Percentiles rank a stretch among this genome's conserved stretches.
Evolutionary conservation across 148 eudicot genomes (phyloP).

Genomic region (Dysphania ambrosioides): DNA sequence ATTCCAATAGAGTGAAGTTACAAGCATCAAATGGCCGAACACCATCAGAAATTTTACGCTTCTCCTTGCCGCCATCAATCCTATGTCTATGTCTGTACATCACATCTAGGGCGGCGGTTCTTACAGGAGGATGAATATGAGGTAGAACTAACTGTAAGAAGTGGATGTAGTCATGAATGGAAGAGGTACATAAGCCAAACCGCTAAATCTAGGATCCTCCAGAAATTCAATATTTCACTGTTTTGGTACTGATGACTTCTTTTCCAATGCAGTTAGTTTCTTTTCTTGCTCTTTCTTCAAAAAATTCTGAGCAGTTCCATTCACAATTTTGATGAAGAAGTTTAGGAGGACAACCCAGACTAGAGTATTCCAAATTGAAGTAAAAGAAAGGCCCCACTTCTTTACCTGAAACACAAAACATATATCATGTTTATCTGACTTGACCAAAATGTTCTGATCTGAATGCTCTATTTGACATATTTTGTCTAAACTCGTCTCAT

Average conservation of each 20-base stretch:
- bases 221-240: conserved; percentile 9
- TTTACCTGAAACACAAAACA: conserved; percentile 38
- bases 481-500: not conserved
- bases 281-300: conserved; percentile 65
- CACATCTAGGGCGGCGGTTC: conserved; percentile 20
- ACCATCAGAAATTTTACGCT: not conserved
- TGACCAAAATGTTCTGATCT: not conserved
- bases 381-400: conserved; percentile 65
- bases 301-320: conserved; percentile 60
- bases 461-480: no score
- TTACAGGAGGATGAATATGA: conserved; percentile 25
- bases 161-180: not conserved
- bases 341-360: conserved; percentile 75
- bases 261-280: conserved; percentile 39
- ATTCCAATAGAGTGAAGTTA: conserved; percentile 16
- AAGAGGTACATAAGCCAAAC: not conserved
- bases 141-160: conserved; percentile 11
- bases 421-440: not conserved
- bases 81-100: conserved; percentile 39
- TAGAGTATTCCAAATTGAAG: conserved; percentile 66
- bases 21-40: conserved; percentile 10
- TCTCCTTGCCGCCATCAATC: conserved; percentile 30
- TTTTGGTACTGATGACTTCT: conserved; percentile 31
- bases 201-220: not conserved
- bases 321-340: conserved; percentile 67